phyloP scores from a whole-genome alignment of 176 grass and related monocot genomes.

The Saccharum officinarum region DNA sequence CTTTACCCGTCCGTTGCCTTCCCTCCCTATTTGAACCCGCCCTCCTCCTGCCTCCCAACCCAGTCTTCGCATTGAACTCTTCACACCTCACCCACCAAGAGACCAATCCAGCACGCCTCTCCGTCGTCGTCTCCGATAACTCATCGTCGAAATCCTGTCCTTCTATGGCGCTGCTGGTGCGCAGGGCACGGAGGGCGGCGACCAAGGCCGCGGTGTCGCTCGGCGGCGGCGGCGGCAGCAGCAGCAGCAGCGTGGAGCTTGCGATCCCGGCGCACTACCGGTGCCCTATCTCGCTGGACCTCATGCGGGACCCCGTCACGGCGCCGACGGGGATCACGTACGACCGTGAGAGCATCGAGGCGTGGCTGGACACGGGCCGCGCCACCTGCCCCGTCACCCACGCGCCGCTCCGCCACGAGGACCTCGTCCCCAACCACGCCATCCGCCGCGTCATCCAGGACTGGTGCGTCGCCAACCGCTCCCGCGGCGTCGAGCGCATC shows the following conservation, averaged over 20 bases:
- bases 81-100: constrained; percentile 3
- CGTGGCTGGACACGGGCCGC: constrained; percentile 70
- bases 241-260: constrained; percentile 24
- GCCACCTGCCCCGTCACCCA: constrained; percentile 69
- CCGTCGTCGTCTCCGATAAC: background rate
- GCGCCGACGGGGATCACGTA: constrained; percentile 83
- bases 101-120: background rate
- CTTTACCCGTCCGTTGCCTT: constrained; percentile 31
- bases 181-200: constrained; percentile 29
- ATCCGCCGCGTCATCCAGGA: constrained; percentile 79
- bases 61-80: constrained; percentile 45
- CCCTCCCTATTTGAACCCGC: constrained; percentile 53
- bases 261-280: constrained; percentile 69
- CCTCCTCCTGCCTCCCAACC: constrained; percentile 18
- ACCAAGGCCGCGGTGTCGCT: constrained; percentile 3
- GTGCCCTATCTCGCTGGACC: constrained; percentile 86
- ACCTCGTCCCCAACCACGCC: constrained; percentile 87
- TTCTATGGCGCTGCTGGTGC: constrained; percentile 40
- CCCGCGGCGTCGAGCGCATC: constrained; percentile 83
- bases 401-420: constrained; percentile 49
- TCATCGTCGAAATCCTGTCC: background rate
- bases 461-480: constrained; percentile 84
- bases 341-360: constrained; percentile 84
- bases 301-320: constrained; percentile 84
- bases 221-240: background rate